Percentiles rank a stretch among this genome's conserved stretches.
Conservation (phyloP, 305 asterid species). For the Solanum hybrid region DNA sequence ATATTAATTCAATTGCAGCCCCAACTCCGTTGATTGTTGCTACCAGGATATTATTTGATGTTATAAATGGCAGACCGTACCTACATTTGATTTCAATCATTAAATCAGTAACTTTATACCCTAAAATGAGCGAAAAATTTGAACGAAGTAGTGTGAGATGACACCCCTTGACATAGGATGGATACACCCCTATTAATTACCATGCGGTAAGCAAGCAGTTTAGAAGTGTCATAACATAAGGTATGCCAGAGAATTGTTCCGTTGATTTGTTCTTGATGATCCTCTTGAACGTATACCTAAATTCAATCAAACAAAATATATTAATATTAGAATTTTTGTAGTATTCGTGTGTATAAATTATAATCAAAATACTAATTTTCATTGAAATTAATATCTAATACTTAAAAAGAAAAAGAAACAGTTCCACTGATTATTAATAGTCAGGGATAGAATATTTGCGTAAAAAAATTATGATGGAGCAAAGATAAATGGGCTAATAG, state of each 20-base stretch:
- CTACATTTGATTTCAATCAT: neutral
- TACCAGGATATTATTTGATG: constrained; percentile 33
- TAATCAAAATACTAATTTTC: neutral
- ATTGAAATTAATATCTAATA: too few species aligned
- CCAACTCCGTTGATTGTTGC: constrained; percentile 40
- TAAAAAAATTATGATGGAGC: neutral
- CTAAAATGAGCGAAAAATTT: too few species aligned
- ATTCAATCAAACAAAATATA: neutral
- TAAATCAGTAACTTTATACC: neutral
- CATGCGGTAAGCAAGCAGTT: constrained; percentile 51
- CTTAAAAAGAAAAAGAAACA: too few species aligned
- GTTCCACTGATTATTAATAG: neutral
- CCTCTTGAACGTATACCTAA: constrained; percentile 53
- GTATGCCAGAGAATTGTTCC: constrained; percentile 50
- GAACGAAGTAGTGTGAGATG: neutral
- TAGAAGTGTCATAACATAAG: constrained; percentile 50
- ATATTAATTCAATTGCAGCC: constrained; percentile 19
- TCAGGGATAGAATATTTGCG: neutral
- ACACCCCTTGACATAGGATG: neutral
- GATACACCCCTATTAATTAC: constrained; percentile 7
- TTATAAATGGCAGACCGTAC: constrained; percentile 52
- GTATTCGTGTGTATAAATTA: neutral
- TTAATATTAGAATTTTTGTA: neutral
- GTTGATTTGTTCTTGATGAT: constrained; percentile 38
- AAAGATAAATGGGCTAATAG: neutral